Evolutionary conservation across 441 rosid species (phyloP).

Genomic region (Aleurites moluccanus): DNA sequence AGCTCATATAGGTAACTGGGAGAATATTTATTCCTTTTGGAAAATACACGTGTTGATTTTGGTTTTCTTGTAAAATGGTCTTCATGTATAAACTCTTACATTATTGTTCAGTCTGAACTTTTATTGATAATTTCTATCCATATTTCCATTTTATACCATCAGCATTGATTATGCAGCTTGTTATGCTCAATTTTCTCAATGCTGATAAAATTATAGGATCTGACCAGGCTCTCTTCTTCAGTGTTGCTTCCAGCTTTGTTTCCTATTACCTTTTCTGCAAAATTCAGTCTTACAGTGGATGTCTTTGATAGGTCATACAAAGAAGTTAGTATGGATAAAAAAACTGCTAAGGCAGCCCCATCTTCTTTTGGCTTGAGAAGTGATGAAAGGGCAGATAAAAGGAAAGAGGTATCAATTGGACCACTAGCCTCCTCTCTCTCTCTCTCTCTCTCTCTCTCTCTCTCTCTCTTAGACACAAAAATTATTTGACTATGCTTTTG

Average conservation of each 20-base stretch:
- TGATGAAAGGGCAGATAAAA: slow-evolving; percentile 44
- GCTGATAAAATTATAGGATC: not conserved
- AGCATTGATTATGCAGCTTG: not conserved
- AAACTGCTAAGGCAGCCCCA: slow-evolving; percentile 50
- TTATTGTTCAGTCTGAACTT: slow-evolving; percentile 9
- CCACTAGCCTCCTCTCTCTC: slow-evolving; percentile 5
- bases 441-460: slow-evolving; percentile 2
- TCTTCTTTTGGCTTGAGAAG: slow-evolving; percentile 51
- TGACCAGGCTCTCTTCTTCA: not conserved
- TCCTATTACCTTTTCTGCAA: slow-evolving; percentile 5
- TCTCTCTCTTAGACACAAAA: not conserved
- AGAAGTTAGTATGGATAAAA: slow-evolving; percentile 50
- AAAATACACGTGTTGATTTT: not conserved
- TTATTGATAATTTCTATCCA: not conserved
- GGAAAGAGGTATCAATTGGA: slow-evolving; percentile 50
- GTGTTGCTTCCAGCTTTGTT: not conserved
- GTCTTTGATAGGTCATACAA: slow-evolving; percentile 46
- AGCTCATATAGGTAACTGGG: not conserved
- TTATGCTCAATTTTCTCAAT: not conserved
- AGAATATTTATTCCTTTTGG: not conserved
- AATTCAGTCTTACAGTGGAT: slow-evolving; percentile 22
- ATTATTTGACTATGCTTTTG: slow-evolving; percentile 16
- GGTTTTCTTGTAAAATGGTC: not conserved
- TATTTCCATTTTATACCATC: not conserved
- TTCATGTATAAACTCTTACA: not conserved